These are phyloP conservation scores for Sphaceloma murrayae DNA, from an alignment of 2,329 filamentous ascomycete species.

Conservation along the genomic window DNA sequence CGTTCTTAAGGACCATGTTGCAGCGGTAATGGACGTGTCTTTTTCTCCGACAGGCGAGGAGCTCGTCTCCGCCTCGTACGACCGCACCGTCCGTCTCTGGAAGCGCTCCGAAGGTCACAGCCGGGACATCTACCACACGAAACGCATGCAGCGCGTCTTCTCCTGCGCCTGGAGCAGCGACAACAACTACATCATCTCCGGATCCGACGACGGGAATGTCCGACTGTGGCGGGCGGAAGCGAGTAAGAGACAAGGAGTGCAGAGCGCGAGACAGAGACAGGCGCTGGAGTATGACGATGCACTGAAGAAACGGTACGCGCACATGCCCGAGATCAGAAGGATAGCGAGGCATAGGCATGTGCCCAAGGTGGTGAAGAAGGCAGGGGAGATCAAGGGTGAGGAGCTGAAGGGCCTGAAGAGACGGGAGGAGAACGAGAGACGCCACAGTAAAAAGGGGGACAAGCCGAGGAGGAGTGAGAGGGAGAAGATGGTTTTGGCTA, in stretches of 20 bases:
- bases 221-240: slow-evolving; percentile 84
- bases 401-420: slow-evolving; percentile 82
- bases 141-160: slow-evolving; percentile 94
- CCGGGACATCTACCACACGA: slow-evolving; percentile 91
- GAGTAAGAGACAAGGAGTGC: slow-evolving; percentile 72
- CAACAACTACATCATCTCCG: slow-evolving; percentile 78
- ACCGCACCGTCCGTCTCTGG: slow-evolving; percentile 82
- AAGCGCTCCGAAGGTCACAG: slow-evolving; percentile 70
- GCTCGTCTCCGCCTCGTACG: slow-evolving; percentile 80
- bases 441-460: slow-evolving; percentile 77
- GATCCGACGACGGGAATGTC: slow-evolving; percentile 87
- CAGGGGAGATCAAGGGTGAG: slow-evolving; percentile 83
- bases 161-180: slow-evolving; percentile 78
- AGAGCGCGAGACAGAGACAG: slow-evolving; percentile 73
- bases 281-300: slow-evolving; percentile 87
- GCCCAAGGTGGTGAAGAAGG: slow-evolving; percentile 91
- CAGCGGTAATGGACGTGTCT: slow-evolving; percentile 92
- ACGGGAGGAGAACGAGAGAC: slow-evolving; percentile 86
- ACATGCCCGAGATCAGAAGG: slow-evolving; percentile 91
- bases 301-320: slow-evolving; percentile 70
- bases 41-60: slow-evolving; percentile 93
- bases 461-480: slow-evolving; percentile 65
- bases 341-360: slow-evolving; percentile 87
- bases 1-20: slow-evolving; percentile 79
- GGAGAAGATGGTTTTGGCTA: slow-evolving; percentile 82